Conservation (phyloP, 1,284 basidiomycete genomes). For the Ceratobasidium sp. region DNA sequence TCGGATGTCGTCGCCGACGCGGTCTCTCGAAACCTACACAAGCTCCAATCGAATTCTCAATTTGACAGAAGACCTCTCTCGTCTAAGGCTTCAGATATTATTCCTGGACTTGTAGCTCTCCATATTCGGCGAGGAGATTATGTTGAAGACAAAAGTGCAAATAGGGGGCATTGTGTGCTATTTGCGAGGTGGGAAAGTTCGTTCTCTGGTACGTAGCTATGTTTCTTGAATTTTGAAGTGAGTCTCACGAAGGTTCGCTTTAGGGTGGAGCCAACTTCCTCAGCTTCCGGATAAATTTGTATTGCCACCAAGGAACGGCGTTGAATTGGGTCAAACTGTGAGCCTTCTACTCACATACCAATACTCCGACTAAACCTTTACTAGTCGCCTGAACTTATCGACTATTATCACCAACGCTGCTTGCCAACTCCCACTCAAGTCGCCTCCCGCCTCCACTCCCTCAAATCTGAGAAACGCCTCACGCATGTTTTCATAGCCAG, state of each 20-base stretch:
- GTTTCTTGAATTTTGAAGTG: background rate
- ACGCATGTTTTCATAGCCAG: slow-evolving; percentile 67
- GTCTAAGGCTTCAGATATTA: background rate
- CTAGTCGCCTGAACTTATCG: slow-evolving; percentile 49
- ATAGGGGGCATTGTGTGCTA: slow-evolving; percentile 21
- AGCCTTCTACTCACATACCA: no score
- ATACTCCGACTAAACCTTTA: no score
- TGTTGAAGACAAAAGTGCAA: slow-evolving; percentile 20
- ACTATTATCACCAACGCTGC: slow-evolving; percentile 60
- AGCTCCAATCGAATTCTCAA: background rate
- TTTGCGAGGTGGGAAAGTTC: slow-evolving; percentile 20
- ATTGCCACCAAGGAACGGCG: slow-evolving; percentile 48
- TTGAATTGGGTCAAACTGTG: slow-evolving; percentile 47
- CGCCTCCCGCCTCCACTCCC: slow-evolving; percentile 56
- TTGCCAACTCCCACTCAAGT: slow-evolving; percentile 62
- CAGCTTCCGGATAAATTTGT: slow-evolving; percentile 57
- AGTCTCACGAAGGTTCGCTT: slow-evolving; percentile 49
- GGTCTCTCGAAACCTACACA: slow-evolving; percentile 41
- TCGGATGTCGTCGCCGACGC: slow-evolving; percentile 40
- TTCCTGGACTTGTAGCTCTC: slow-evolving; percentile 50
- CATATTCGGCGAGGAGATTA: slow-evolving; percentile 59
- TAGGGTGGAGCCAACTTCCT: slow-evolving; percentile 60
- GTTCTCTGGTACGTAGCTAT: slow-evolving; percentile 19
- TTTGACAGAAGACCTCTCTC: slow-evolving; percentile 19
- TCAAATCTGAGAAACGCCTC: slow-evolving; percentile 52